These are phyloP conservation scores for Pleurotus sapidus DNA, from an alignment of 768 basidiomycete species.

Conservation along the genomic window DNA sequence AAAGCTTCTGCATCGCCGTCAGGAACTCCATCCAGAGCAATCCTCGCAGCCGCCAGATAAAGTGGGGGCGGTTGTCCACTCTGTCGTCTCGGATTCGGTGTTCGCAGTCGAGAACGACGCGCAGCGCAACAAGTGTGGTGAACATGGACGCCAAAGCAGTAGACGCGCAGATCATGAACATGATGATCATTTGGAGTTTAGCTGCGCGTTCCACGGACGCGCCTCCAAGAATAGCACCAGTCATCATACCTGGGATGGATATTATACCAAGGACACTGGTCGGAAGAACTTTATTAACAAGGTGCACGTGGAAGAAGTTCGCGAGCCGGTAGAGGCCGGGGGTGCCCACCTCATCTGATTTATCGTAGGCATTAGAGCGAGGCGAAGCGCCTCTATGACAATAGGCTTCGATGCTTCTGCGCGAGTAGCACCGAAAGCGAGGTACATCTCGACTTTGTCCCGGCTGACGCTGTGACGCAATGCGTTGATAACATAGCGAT, in stretches of 20 bases:
- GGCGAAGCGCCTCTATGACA: slow-evolving; percentile 69
- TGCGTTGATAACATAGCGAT: background rate
- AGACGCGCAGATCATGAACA: slow-evolving; percentile 88
- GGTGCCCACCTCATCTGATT: slow-evolving; percentile 78
- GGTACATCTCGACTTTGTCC: slow-evolving; percentile 83
- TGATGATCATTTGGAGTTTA: slow-evolving; percentile 87
- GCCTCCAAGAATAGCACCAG: slow-evolving; percentile 86
- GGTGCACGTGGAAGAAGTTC: background rate
- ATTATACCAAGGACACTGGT: slow-evolving; percentile 71
- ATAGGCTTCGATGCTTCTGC: slow-evolving; percentile 83
- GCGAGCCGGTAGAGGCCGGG: background rate
- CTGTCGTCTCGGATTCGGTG: slow-evolving; percentile 66
- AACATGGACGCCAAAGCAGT: slow-evolving; percentile 70
- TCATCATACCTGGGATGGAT: slow-evolving; percentile 88
- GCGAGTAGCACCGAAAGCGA: slow-evolving; percentile 83
- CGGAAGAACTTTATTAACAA: background rate
- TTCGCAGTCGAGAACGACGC: slow-evolving; percentile 63
- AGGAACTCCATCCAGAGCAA: slow-evolving; percentile 9
- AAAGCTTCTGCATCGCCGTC: background rate
- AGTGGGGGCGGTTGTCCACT: slow-evolving; percentile 38
- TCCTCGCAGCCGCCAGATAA: slow-evolving; percentile 19
- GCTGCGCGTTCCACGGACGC: slow-evolving; percentile 84
- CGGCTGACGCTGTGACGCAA: slow-evolving; percentile 58
- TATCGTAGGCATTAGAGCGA: slow-evolving; percentile 78
- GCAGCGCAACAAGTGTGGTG: slow-evolving; percentile 58